These are phyloP conservation scores for Entomortierella beljakovae DNA, from an alignment of 192 early-diverging fungal species.

Conservation along the genomic window DNA sequence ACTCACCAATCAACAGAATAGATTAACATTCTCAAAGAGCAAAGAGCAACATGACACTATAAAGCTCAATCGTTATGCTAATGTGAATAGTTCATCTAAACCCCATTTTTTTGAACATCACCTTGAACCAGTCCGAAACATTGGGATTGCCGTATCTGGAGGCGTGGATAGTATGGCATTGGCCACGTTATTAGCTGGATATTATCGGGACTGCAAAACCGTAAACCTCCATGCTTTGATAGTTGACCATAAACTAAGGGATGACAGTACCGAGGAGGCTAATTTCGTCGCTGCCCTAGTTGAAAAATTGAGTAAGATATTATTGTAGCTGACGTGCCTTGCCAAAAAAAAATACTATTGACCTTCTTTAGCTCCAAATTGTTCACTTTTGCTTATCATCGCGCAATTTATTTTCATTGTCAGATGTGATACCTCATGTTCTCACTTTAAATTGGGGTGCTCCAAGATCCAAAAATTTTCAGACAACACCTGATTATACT, in stretches of 20 bases:
- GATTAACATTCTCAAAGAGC: not conserved
- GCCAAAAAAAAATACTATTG: not conserved
- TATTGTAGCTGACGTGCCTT: too few species aligned
- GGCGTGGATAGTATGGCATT: conserved; percentile 54
- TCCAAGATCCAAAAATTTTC: not conserved
- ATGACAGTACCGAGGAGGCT: conserved; percentile 55
- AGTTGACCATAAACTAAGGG: conserved; percentile 60
- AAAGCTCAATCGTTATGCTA: too few species aligned
- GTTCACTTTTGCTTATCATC: not conserved
- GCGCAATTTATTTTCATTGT: not conserved
- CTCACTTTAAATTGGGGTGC: conserved; percentile 14
- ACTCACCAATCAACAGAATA: not conserved
- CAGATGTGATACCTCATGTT: conserved; percentile 25
- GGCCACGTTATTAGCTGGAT: conserved; percentile 21
- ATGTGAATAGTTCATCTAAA: not conserved
- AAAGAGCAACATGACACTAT: not conserved
- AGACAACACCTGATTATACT: not conserved
- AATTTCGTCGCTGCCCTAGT: conserved; percentile 37
- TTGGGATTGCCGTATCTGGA: conserved; percentile 54
- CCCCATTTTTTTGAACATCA: not conserved
- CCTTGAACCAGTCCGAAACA: not conserved
- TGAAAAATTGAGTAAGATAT: conserved; percentile 42
- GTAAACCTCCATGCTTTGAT: conserved; percentile 52
- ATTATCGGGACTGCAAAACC: not conserved
- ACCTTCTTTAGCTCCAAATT: not conserved